A percentile compares a stretch with the other conserved stretches of the same genome.
Evolutionary conservation across 2,329 filamentous ascomycete genomes (phyloP).

Genomic region (Didymellaceae sp.): DNA sequence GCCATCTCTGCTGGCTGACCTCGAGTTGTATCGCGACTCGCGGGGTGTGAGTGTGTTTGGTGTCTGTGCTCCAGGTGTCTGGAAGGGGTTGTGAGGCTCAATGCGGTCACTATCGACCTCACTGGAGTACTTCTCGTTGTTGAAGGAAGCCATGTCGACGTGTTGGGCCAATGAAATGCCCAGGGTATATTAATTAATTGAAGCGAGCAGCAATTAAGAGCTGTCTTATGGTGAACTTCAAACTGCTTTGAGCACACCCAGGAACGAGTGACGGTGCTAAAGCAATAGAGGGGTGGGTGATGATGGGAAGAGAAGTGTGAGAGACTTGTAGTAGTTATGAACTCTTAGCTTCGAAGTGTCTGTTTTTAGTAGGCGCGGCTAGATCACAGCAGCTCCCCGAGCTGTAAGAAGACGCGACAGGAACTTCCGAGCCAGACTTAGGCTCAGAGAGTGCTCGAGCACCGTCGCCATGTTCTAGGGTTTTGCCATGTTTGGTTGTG

Average conservation of each 20-base stretch:
- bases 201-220: neutral
- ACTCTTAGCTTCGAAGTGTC: slow-evolving; percentile 9
- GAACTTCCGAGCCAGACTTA: slow-evolving; percentile 9
- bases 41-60: slow-evolving; percentile 18
- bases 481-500: slow-evolving; percentile 11
- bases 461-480: slow-evolving; percentile 16
- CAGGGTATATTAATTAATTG: neutral
- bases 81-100: slow-evolving; percentile 24
- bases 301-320: slow-evolving; percentile 8
- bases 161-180: slow-evolving; percentile 1
- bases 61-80: slow-evolving; percentile 22
- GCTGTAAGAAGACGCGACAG: slow-evolving; percentile 16
- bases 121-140: slow-evolving; percentile 17
- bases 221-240: slow-evolving; percentile 1
- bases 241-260: slow-evolving; percentile 7
- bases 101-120: slow-evolving; percentile 14
- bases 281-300: slow-evolving; percentile 5
- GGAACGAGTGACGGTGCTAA: slow-evolving; percentile 12
- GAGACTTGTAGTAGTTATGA: slow-evolving; percentile 16
- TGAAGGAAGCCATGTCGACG: slow-evolving; percentile 13
- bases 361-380: slow-evolving; percentile 19
- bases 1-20: slow-evolving; percentile 16
- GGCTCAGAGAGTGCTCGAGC: slow-evolving; percentile 9
- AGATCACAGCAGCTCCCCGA: slow-evolving; percentile 15
- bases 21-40: slow-evolving; percentile 16